These are phyloP conservation scores for Exophiala viscosa DNA, from an alignment of 2,329 filamentous ascomycete species.

Conservation along the genomic window DNA sequence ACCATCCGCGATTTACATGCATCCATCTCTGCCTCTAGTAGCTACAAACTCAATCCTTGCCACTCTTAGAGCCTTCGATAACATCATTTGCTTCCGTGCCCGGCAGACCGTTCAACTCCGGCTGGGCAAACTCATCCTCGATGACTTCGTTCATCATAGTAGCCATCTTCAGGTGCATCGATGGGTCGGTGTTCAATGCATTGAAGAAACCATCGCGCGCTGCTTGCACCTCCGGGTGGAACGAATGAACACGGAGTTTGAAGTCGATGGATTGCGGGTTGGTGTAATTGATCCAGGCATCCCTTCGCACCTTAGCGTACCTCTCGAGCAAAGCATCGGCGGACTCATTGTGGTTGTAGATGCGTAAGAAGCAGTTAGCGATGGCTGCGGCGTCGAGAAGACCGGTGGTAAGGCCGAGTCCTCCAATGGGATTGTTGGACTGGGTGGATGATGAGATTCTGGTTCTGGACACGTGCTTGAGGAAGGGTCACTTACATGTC, in stretches of 20 bases:
- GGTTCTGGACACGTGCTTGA: neutral
- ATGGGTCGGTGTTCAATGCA: conserved; percentile 3
- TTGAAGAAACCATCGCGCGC: conserved; percentile 3
- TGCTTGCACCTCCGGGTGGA: neutral
- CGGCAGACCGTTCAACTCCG: no score
- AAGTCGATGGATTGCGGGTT: neutral
- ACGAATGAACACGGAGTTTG: conserved; percentile 2
- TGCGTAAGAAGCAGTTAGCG: neutral
- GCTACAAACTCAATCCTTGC: no score
- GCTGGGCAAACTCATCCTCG: neutral
- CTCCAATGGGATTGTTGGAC: conserved; percentile 51
- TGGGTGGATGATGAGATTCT: neutral
- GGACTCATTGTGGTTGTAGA: neutral
- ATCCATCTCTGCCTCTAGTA: no score
- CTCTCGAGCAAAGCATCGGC: conserved; percentile 1
- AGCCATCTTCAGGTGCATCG: conserved; percentile 4
- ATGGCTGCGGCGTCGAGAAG: conserved; percentile 60
- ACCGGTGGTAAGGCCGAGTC: conserved; percentile 60
- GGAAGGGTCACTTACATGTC: conserved; percentile 2
- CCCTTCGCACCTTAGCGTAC: neutral
- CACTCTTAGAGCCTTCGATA: no score
- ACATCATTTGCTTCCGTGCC: no score
- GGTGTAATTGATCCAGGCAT: conserved; percentile 1
- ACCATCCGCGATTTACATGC: no score
- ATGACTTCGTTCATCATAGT: conserved; percentile 1